Evolutionary conservation across 768 basidiomycete genomes (phyloP).

Genomic region (Pisolithus tinctorius): DNA sequence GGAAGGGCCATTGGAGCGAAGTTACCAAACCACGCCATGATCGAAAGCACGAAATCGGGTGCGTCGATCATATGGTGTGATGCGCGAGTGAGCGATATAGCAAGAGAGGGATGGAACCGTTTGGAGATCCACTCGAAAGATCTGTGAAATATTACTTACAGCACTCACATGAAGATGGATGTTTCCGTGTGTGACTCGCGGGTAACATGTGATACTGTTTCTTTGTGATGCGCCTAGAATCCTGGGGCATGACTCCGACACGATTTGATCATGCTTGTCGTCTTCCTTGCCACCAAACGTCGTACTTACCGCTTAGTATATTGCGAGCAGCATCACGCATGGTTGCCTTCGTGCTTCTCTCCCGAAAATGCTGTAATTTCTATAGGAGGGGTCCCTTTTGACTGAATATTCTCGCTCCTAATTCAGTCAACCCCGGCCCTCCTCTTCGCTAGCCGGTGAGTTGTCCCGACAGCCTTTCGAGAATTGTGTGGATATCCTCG

Average conservation of each 20-base stretch:
- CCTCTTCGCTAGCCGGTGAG: no score
- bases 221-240: neutral
- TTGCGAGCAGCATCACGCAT: no score
- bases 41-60: slow-evolving; percentile 35
- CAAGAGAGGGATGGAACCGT: slow-evolving; percentile 42
- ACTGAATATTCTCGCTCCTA: no score
- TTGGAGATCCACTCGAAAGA: slow-evolving; percentile 48
- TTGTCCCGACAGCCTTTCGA: no score
- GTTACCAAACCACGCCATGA: slow-evolving; percentile 32
- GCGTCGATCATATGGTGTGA: slow-evolving; percentile 52
- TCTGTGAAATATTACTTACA: slow-evolving; percentile 37
- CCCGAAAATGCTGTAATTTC: no score
- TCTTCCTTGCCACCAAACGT: neutral
- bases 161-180: slow-evolving; percentile 42
- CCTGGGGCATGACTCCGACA: neutral
- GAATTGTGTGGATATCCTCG: no score
- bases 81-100: slow-evolving; percentile 45
- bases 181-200: slow-evolving; percentile 5
- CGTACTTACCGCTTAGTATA: neutral
- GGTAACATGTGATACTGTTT: neutral
- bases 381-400: no score
- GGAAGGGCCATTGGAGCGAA: slow-evolving; percentile 46
- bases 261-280: neutral
- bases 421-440: no score
- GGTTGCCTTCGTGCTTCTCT: no score